phyloP scores from a whole-genome alignment of 2,329 filamentous ascomycete genomes.

The Penicillium sp. region DNA sequence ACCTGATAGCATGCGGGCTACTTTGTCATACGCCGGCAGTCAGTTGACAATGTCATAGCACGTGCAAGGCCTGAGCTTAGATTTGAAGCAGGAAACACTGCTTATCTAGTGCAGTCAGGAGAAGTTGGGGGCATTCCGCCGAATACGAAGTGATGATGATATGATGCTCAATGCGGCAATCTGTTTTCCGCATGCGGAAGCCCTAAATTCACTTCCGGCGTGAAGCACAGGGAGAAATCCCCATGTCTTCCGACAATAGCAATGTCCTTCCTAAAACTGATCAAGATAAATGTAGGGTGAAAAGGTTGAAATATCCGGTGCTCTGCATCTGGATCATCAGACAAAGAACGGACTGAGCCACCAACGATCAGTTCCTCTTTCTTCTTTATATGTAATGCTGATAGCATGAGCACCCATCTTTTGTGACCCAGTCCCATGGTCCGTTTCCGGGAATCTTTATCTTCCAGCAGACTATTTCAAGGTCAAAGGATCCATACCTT shows the following conservation, averaged over 20 bases:
- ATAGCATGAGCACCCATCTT: constrained; percentile 20
- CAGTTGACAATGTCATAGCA: constrained; percentile 19
- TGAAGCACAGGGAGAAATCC: constrained; percentile 4
- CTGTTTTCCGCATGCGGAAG: constrained; percentile 23
- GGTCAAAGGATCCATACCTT: constrained; percentile 23
- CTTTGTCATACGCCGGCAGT: constrained; percentile 8
- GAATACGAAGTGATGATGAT: constrained; percentile 16
- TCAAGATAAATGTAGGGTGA: constrained; percentile 1
- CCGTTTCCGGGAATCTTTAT: constrained; percentile 23
- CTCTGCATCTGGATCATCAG: constrained; percentile 18
- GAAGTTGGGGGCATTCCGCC: constrained; percentile 4
- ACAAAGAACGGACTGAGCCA: constrained; percentile 13
- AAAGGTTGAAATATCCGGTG: constrained; percentile 1
- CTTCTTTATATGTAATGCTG: constrained; percentile 25
- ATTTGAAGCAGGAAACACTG: neutral
- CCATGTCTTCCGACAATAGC: constrained; percentile 7
- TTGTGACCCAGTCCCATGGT: constrained; percentile 28
- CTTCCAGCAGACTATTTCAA: constrained; percentile 20
- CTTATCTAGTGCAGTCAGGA: neutral
- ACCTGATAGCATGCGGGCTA: neutral
- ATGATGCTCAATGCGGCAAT: constrained; percentile 23
- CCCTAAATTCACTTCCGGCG: constrained; percentile 12
- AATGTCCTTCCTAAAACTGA: neutral
- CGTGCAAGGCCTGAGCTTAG: neutral
- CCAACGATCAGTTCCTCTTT: constrained; percentile 8